Evolutionary conservation across 2,329 filamentous ascomycete genomes (phyloP).

Genomic region (Emergomyces orientalis): DNA sequence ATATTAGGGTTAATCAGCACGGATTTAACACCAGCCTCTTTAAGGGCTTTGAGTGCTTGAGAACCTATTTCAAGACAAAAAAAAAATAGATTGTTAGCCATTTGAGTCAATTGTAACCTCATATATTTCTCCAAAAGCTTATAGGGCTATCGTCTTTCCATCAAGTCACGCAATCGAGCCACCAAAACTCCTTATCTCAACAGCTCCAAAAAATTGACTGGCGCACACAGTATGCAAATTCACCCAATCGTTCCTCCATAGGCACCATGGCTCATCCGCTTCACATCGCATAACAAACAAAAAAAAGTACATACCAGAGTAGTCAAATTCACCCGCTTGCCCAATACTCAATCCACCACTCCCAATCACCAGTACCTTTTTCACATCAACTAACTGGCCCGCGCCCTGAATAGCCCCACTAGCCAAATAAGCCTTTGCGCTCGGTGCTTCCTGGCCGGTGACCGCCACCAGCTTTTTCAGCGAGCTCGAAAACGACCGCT

Average conservation of each 20-base stretch:
- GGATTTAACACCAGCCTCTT: conserved; percentile 84
- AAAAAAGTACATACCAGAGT: conserved; percentile 65
- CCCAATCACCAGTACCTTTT: conserved; percentile 95
- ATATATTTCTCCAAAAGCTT: not conserved
- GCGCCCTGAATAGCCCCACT: conserved; percentile 75
- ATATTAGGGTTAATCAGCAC: conserved; percentile 98
- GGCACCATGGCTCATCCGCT: too few relatives aligned
- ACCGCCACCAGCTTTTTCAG: conserved; percentile 28
- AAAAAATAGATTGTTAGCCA: conserved; percentile 1
- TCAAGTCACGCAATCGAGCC: not conserved
- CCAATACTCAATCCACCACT: conserved; percentile 93
- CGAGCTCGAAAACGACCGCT: conserved; percentile 36
- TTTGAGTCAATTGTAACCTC: not conserved
- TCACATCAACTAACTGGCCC: conserved; percentile 72
- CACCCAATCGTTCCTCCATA: not conserved
- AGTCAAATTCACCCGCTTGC: conserved; percentile 96
- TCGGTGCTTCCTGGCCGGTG: conserved; percentile 60
- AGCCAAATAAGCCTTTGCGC: conserved; percentile 76
- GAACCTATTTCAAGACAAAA: conserved; percentile 53
- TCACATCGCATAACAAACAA: not conserved
- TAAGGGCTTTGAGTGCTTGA: conserved; percentile 91
- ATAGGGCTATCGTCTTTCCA: not conserved
- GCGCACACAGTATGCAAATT: not conserved
- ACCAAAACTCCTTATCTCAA: not conserved
- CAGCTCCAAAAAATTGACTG: not conserved